Conservation (phyloP, 1,284 basidiomycete species). For the Cutaneotrichosporon cavernicola region DNA sequence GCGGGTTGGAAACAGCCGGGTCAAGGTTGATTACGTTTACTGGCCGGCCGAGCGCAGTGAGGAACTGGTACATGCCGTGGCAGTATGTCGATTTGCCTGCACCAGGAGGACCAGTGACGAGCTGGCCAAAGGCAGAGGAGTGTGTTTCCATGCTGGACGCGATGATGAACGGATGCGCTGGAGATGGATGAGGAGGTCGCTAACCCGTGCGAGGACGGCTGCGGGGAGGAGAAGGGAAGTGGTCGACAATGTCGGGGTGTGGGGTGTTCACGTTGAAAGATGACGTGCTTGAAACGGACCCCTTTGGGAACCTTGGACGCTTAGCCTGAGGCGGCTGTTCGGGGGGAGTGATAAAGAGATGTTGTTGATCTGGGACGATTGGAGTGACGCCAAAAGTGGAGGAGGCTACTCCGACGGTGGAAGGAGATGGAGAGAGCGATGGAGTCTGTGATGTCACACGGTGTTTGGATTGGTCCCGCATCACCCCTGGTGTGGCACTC, state of each 20-base stretch:
- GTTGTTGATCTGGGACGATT: slow-evolving; percentile 10
- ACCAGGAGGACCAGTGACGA: slow-evolving; percentile 89
- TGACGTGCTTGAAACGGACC: slow-evolving; percentile 5
- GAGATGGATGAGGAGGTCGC: slow-evolving; percentile 31
- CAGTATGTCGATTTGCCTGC: slow-evolving; percentile 94
- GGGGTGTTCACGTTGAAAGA: slow-evolving; percentile 6
- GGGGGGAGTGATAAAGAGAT: not conserved
- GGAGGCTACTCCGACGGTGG: slow-evolving; percentile 14
- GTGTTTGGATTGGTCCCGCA: slow-evolving; percentile 17
- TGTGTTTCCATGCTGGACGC: slow-evolving; percentile 27
- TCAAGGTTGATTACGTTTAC: slow-evolving; percentile 92
- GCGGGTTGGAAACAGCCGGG: slow-evolving; percentile 83
- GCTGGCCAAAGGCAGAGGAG: slow-evolving; percentile 45
- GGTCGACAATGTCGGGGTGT: slow-evolving; percentile 9
- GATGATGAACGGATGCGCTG: slow-evolving; percentile 20
- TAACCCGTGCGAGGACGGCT: slow-evolving; percentile 8
- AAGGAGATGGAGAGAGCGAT: slow-evolving; percentile 19
- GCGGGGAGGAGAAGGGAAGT: slow-evolving; percentile 15
- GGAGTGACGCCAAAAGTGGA: slow-evolving; percentile 13
- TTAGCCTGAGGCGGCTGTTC: not conserved
- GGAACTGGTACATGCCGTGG: slow-evolving; percentile 81
- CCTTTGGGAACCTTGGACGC: not conserved
- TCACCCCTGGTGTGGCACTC: slow-evolving; percentile 20
- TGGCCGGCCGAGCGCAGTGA: slow-evolving; percentile 79
- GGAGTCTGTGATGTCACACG: slow-evolving; percentile 11